Evolutionary conservation across 805 yeast species (phyloP).

Genomic region (Candida jianshihensis): DNA sequence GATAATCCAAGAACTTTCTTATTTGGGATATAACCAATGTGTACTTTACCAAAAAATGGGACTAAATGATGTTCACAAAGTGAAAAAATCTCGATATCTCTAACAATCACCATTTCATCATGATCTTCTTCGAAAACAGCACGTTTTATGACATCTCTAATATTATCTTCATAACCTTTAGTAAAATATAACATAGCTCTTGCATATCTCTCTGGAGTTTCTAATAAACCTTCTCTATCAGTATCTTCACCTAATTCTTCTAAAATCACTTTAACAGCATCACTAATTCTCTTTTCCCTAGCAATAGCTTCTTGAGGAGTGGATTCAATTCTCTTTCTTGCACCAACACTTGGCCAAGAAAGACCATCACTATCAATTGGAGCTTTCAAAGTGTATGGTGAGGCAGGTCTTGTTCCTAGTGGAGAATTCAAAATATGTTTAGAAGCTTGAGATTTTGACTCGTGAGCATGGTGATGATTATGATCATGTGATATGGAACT

Average conservation of each 20-base stretch:
- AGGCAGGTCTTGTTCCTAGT: slow-evolving; percentile 67
- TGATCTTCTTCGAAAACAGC: slow-evolving; percentile 98
- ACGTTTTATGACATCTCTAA: slow-evolving; percentile 83
- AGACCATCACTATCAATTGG: slow-evolving; percentile 87
- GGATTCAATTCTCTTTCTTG: slow-evolving; percentile 68
- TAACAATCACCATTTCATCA: slow-evolving; percentile 97
- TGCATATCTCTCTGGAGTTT: slow-evolving; percentile 95
- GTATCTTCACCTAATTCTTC: slow-evolving; percentile 89
- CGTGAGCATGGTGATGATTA: slow-evolving; percentile 2
- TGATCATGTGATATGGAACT: slow-evolving; percentile 6
- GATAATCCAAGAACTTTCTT: slow-evolving; percentile 88
- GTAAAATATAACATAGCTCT: slow-evolving; percentile 94
- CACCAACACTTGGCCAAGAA: slow-evolving; percentile 91
- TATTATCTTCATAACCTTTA: slow-evolving; percentile 92
- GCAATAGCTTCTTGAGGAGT: slow-evolving; percentile 54
- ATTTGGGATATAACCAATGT: slow-evolving; percentile 96
- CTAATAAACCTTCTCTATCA: slow-evolving; percentile 79
- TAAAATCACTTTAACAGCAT: slow-evolving; percentile 62
- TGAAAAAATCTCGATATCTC: slow-evolving; percentile 88
- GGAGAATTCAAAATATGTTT: slow-evolving; percentile 38
- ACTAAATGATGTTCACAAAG: slow-evolving; percentile 97
- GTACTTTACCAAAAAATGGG: slow-evolving; percentile 95
- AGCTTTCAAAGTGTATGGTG: slow-evolving; percentile 76
- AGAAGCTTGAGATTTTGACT: background rate
- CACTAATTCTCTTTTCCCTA: slow-evolving; percentile 73